Base-by-base conservation (phyloP, 306 rosid genomes). In the Acacia acuminata region DNA sequence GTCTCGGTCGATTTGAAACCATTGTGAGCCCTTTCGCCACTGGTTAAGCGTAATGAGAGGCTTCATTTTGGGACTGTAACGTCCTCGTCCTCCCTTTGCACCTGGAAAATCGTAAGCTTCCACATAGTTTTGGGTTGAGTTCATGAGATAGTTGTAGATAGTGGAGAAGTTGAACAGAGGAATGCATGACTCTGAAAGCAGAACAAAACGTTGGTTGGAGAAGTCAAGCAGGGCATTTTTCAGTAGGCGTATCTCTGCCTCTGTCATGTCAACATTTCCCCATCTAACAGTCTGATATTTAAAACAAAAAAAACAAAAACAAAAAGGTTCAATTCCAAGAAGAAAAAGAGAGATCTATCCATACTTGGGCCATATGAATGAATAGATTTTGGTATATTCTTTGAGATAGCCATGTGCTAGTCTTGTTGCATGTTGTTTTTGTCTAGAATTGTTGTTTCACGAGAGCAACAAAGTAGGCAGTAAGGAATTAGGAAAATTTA, bases 11-110 rank as follows among this genome's bases (percentile, higher is more conserved):
- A 94, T 78, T 82, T 86, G 92, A 67, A 96, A 96, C 99, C 99
- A 96, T 16, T 94, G 98, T 2, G 97, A 94, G 5, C 99, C 99
- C 73, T 96, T 96, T 10, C 94, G 81, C 99, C 99, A 96, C 16
- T 96, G 97, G 0, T 56, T 17, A 3, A 90, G 85, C 2, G 0
- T 82, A 22, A 96, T 77, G 0, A 15, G 50, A 0, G 98, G 98
- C 30, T 30, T 77, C 99, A 96, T 94, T 34, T 34, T 70, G 1
- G 42, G 4, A 13, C 4, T 88, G 82, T 92, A 96, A 5, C 99
- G 87, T 9, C 95, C 96, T 8, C 92, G 94, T 3, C 97, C 98
- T 7, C 97, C 98, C 5, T 88, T 92, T 0, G 45, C 16, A 0
- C 94, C 83, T 0, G 69, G 88, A 0, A 84, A 9, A 40, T 96